Evolutionary conservation across 371 early-diverging fungal genomes (phyloP).

Genomic region (Apophysomyces sp.): DNA sequence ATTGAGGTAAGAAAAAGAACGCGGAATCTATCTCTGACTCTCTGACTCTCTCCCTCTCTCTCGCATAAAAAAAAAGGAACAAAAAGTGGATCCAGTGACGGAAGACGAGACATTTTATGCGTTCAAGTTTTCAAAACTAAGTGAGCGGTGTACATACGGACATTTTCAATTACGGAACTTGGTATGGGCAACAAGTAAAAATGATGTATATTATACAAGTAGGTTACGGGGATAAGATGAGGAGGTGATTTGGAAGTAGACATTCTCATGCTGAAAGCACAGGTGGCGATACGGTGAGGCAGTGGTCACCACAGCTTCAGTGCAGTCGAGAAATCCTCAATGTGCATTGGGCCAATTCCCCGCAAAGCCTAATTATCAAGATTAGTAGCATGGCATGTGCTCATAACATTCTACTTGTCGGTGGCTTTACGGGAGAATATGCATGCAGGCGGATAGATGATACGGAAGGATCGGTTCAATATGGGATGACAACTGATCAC

Average conservation of each 20-base stretch:
- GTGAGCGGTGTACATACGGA: slow-evolving; percentile 34
- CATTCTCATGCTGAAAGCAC: slow-evolving; percentile 1
- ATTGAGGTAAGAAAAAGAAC: neutral
- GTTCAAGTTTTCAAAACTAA: slow-evolving; percentile 40
- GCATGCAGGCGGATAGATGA: slow-evolving; percentile 26
- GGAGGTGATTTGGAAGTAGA: neutral
- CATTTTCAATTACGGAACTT: slow-evolving; percentile 84
- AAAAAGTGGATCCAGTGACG: neutral
- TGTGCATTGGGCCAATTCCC: slow-evolving; percentile 33
- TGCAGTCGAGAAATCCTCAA: slow-evolving; percentile 48
- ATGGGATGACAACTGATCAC: slow-evolving; percentile 35
- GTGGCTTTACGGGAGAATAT: slow-evolving; percentile 52
- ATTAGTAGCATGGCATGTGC: slow-evolving; percentile 71
- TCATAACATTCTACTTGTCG: slow-evolving; percentile 36
- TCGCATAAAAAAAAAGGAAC: too few species aligned
- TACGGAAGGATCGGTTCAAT: slow-evolving; percentile 17
- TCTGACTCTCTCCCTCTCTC: too few species aligned
- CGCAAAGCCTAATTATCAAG: slow-evolving; percentile 33
- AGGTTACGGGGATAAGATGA: too few species aligned
- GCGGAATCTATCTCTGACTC: neutral
- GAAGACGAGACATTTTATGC: slow-evolving; percentile 31
- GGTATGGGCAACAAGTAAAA: slow-evolving; percentile 69
- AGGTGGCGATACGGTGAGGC: slow-evolving; percentile 54
- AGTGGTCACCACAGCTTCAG: slow-evolving; percentile 66
- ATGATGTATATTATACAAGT: slow-evolving; percentile 69